Percentiles rank a stretch among this genome's conserved stretches.
These are phyloP conservation scores for Halophytophthora polymorphica DNA, from an alignment of 352 stramenopile species.

Conservation along the genomic window DNA sequence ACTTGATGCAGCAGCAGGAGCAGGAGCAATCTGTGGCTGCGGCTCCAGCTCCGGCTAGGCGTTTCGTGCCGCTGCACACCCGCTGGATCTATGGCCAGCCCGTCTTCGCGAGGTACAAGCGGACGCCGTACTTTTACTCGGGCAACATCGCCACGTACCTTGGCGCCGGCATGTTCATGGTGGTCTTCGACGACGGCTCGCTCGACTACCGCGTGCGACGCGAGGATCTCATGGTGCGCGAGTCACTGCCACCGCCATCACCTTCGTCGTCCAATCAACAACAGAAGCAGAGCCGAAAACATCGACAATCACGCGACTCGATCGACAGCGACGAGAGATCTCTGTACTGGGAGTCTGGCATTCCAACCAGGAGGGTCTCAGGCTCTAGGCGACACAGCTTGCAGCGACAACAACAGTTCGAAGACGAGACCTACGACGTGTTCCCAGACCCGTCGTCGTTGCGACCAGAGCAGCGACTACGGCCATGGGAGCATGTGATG, in stretches of 20 bases:
- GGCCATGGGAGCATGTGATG: slow-evolving; percentile 31
- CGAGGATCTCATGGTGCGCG: slow-evolving; percentile 59
- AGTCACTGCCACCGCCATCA: slow-evolving; percentile 3
- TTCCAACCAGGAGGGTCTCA: too few relatives aligned
- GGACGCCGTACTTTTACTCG: slow-evolving; percentile 75
- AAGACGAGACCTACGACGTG: slow-evolving; percentile 4
- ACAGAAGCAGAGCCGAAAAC: slow-evolving; percentile 4
- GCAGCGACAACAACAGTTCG: not conserved
- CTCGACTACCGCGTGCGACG: slow-evolving; percentile 66
- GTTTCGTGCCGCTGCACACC: slow-evolving; percentile 51
- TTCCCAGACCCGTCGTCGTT: slow-evolving; percentile 1
- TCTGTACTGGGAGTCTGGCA: too few relatives aligned
- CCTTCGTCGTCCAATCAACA: not conserved
- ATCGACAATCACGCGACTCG: too few relatives aligned
- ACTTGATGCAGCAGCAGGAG: not conserved
- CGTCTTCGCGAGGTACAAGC: slow-evolving; percentile 66
- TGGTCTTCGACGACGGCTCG: slow-evolving; percentile 76
- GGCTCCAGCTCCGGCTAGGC: not conserved
- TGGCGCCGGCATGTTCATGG: slow-evolving; percentile 62
- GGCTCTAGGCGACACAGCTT: not conserved
- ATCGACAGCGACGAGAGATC: too few relatives aligned
- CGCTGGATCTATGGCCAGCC: slow-evolving; percentile 64
- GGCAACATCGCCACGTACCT: slow-evolving; percentile 79
- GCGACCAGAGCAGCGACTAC: slow-evolving; percentile 13
- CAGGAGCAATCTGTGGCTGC: not conserved